Evolutionary conservation across 495 filamentous ascomycete genomes (phyloP).

Genomic region (Tuber microsphaerosporum): DNA sequence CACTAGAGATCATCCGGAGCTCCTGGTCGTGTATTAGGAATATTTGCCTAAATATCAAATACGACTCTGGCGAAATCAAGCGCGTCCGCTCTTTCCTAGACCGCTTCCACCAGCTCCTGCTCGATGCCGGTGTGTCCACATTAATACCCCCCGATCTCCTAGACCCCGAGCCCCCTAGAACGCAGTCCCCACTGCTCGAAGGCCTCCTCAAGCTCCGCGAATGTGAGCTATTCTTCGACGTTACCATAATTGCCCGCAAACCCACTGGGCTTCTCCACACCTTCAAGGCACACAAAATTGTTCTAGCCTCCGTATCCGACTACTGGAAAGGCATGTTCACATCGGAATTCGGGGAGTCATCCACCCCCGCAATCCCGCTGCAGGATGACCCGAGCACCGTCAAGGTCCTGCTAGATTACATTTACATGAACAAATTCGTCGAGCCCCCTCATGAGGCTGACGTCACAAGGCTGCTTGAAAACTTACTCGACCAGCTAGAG

Average conservation of each 20-base stretch:
- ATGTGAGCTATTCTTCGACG: slow-evolving; percentile 1
- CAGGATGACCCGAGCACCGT: slow-evolving; percentile 8
- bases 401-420: slow-evolving; percentile 19
- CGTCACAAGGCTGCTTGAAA: slow-evolving; percentile 13
- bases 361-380: background rate
- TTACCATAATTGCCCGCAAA: slow-evolving; percentile 7
- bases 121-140: slow-evolving; percentile 8
- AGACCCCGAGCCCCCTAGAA: background rate
- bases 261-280: background rate
- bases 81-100: slow-evolving; percentile 20
- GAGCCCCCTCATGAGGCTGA: slow-evolving; percentile 1
- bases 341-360: slow-evolving; percentile 9
- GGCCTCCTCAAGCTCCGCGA: slow-evolving; percentile 11
- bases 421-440: slow-evolving; percentile 21
- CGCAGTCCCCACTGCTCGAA: background rate
- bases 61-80: slow-evolving; percentile 21
- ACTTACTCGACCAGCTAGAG: slow-evolving; percentile 26
- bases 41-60: slow-evolving; percentile 19
- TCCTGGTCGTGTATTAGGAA: slow-evolving; percentile 30
- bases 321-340: slow-evolving; percentile 14
- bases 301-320: slow-evolving; percentile 20
- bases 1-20: slow-evolving; percentile 7
- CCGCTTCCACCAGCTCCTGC: slow-evolving; percentile 14
- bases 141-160: slow-evolving; percentile 2
- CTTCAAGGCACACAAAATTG: slow-evolving; percentile 12